These are phyloP conservation scores for Podospora australis DNA, from an alignment of 495 filamentous ascomycete genomes.

Conservation along the genomic window DNA sequence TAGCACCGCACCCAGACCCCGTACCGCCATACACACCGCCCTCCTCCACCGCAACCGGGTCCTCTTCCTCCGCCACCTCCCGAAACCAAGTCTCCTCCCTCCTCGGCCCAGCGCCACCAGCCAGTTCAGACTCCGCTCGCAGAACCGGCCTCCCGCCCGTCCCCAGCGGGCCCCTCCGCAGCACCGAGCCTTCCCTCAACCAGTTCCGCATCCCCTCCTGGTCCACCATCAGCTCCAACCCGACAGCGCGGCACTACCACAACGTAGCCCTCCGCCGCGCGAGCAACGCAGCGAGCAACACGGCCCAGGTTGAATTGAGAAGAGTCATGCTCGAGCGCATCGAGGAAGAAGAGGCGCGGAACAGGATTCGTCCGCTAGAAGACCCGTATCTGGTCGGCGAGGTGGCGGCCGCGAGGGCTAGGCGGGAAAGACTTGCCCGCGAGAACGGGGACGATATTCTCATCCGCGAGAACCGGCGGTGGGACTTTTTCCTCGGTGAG, in stretches of 20 bases:
- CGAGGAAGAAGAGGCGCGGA: slow-evolving; percentile 30
- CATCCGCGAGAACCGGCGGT: slow-evolving; percentile 38
- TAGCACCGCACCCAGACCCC: slow-evolving; percentile 29
- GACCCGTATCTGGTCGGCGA: slow-evolving; percentile 50
- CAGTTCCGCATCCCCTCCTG: slow-evolving; percentile 40
- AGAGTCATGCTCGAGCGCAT: slow-evolving; percentile 26
- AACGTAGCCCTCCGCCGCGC: slow-evolving; percentile 43
- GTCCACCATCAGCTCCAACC: slow-evolving; percentile 36
- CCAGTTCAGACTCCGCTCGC: background rate
- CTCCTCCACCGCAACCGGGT: too few relatives aligned
- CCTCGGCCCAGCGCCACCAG: slow-evolving; percentile 10
- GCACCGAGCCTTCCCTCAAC: slow-evolving; percentile 26
- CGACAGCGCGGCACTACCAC: slow-evolving; percentile 43
- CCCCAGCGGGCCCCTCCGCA: slow-evolving; percentile 23
- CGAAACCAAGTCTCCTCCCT: slow-evolving; percentile 11
- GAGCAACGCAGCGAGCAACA: slow-evolving; percentile 17
- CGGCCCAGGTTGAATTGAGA: slow-evolving; percentile 16
- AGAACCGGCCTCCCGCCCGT: slow-evolving; percentile 32
- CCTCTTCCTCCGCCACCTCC: background rate
- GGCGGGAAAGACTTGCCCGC: slow-evolving; percentile 37
- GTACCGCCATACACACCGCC: slow-evolving; percentile 38
- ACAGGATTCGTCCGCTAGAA: slow-evolving; percentile 38
- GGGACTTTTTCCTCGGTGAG: slow-evolving; percentile 46
- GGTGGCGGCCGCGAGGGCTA: slow-evolving; percentile 38
- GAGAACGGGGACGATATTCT: slow-evolving; percentile 41